Base-by-base conservation (phyloP, 1,139 yeast species). In the Pichia sp. region DNA sequence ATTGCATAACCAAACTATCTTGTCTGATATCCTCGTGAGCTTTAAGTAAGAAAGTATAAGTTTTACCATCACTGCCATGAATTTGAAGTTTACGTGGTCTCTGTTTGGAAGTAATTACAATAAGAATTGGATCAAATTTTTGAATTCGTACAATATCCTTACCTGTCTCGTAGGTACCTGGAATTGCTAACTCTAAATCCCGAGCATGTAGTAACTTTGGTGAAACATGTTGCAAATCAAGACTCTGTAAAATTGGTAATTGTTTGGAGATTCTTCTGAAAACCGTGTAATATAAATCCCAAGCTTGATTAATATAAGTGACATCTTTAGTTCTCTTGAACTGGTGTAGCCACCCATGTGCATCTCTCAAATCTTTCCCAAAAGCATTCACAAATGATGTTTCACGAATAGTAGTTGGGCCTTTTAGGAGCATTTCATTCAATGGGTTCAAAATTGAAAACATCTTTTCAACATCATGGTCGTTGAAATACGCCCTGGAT, bases 11-110 rank as follows among this genome's bases (percentile, higher is more conserved):
- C 60, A 93, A 71, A 56, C 88, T 86, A 66, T 93, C 99, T 61
- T 93, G 99, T 56, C 99, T 77, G 45, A 91, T 86, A 70, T 93
- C 99, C 63, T 93, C 99, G 58, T 93, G 98, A 1, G 97, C 98
- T 64, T 93, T 93, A 56, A 93, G 68, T 1, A 69, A 64, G 62
- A 79, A 93, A 52, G 74, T 82, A 56, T 93, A 86, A 31, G 81
- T 86, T 54, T 84, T 84, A 47, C 98, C 98, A 59, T 93, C 96
- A 55, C 85, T 83, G 15, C 97, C 98, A 49, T 72, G 71, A 41
- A 88, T 75, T 11, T 79, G 72, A 44, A 86, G 60, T 52, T 85
- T 79, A 57, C 99, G 76, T 4, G 99, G 99, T 54, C 98, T 74
- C 61, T 93, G 99, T 57, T 93, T 93, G 1, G 97, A 89, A 0